phyloP scores from a whole-genome alignment of 108 stramenopile genomes.

The Cyclotella distinguenda region DNA sequence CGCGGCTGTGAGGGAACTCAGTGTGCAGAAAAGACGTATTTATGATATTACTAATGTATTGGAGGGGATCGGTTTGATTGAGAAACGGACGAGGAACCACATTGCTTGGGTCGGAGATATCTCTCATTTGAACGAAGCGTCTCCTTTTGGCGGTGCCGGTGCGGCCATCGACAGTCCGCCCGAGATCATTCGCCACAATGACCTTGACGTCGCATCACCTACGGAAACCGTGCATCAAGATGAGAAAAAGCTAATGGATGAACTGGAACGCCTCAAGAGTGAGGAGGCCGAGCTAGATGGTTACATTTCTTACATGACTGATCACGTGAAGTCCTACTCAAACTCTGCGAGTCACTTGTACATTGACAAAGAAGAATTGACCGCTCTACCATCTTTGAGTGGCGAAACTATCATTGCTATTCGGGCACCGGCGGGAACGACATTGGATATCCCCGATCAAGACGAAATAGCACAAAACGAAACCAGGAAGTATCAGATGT shows the following conservation, averaged over 20 bases:
- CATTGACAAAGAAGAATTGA: slow-evolving; percentile 68
- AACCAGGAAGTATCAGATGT: slow-evolving; percentile 83
- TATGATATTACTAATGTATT: slow-evolving; percentile 96
- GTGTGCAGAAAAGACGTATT: slow-evolving; percentile 91
- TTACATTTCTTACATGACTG: slow-evolving; percentile 43
- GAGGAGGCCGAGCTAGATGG: slow-evolving; percentile 40
- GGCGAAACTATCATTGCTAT: slow-evolving; percentile 90
- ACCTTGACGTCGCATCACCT: slow-evolving; percentile 8
- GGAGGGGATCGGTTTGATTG: slow-evolving; percentile 90
- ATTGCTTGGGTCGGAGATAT: slow-evolving; percentile 73
- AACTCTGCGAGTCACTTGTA: slow-evolving; percentile 52
- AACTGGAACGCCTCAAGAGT: slow-evolving; percentile 20
- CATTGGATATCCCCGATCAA: slow-evolving; percentile 88
- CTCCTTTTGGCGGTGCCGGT: not conserved
- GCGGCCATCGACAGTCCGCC: slow-evolving; percentile 20
- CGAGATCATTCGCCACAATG: slow-evolving; percentile 22
- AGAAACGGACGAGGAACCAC: slow-evolving; percentile 88
- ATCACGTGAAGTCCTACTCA: slow-evolving; percentile 30
- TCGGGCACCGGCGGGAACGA: slow-evolving; percentile 84
- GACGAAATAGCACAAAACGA: slow-evolving; percentile 80
- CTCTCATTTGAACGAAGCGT: not conserved
- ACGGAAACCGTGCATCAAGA: slow-evolving; percentile 7
- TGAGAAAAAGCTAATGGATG: slow-evolving; percentile 19
- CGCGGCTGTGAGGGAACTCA: slow-evolving; percentile 75
- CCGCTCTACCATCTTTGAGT: slow-evolving; percentile 54